Evolutionary conservation across 176 grass and related monocot genomes (phyloP).

Genomic region (Saccharum officinarum): DNA sequence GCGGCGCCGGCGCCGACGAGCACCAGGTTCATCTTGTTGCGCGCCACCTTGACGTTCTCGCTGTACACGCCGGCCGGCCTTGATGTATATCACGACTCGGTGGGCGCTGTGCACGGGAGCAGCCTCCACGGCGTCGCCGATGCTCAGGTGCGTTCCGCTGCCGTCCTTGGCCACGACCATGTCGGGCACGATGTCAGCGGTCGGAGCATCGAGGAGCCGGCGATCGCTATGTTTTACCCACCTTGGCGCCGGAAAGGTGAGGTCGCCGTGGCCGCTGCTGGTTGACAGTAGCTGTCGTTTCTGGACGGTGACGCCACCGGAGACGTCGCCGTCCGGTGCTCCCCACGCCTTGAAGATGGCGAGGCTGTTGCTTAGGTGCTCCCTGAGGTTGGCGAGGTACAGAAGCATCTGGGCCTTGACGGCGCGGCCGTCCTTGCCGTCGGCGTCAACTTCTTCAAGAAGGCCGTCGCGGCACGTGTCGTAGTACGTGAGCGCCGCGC

Average conservation of each 20-base stretch:
- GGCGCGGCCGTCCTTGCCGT: constrained; percentile 21
- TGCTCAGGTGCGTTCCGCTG: constrained; percentile 41
- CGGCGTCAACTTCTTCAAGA: constrained; percentile 1
- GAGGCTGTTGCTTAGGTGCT: constrained; percentile 61
- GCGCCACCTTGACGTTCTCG: constrained; percentile 59
- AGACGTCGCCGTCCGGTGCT: constrained; percentile 7
- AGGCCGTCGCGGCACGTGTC: constrained; percentile 62
- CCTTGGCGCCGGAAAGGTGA: constrained; percentile 43
- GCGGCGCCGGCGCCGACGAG: constrained; percentile 46
- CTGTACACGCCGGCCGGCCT: constrained; percentile 49
- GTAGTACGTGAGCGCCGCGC: constrained; percentile 58
- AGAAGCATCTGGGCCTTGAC: constrained; percentile 38
- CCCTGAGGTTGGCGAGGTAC: constrained; percentile 40
- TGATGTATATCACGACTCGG: constrained; percentile 61
- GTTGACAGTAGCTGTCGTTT: neutral
- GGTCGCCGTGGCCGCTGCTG: neutral
- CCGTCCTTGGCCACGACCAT: constrained; percentile 59
- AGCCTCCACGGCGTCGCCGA: constrained; percentile 47
- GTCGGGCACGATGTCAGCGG: constrained; percentile 44
- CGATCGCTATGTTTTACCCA: constrained; percentile 50
- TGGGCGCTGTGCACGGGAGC: constrained; percentile 34
- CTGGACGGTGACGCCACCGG: neutral
- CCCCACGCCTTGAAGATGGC: constrained; percentile 51
- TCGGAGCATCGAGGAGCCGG: constrained; percentile 33
- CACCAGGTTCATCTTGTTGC: constrained; percentile 58